These are phyloP conservation scores for Chlorella sp. DNA, from an alignment of 139 green algal species.

Conservation along the genomic window DNA sequence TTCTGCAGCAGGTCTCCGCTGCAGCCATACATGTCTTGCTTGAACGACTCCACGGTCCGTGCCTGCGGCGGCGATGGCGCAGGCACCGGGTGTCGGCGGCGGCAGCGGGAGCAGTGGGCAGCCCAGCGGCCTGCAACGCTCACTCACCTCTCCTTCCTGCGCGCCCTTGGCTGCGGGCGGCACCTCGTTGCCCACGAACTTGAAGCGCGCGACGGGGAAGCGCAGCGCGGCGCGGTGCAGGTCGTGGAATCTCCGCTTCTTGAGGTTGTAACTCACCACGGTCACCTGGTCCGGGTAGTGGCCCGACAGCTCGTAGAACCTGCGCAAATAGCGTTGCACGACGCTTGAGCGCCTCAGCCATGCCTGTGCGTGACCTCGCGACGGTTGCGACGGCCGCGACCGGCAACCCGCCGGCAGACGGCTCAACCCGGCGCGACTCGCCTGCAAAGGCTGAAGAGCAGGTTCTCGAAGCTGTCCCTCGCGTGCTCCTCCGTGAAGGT, in stretches of 20 bases:
- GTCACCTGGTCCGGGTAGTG: slow-evolving; percentile 72
- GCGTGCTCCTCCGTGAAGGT: slow-evolving; percentile 72
- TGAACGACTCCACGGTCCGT: slow-evolving; percentile 46
- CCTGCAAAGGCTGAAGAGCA: slow-evolving; percentile 86
- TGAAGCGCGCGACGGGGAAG: slow-evolving; percentile 58
- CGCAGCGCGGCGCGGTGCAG: slow-evolving; percentile 68
- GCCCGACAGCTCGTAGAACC: slow-evolving; percentile 51
- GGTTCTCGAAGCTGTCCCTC: slow-evolving; percentile 89
- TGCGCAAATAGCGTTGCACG: slow-evolving; percentile 3
- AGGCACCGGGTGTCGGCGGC: not conserved
- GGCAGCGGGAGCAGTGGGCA: not conserved
- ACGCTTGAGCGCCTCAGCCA: not conserved
- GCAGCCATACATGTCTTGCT: slow-evolving; percentile 70
- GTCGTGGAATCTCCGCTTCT: slow-evolving; percentile 65
- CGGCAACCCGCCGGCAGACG: not conserved
- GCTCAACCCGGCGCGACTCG: slow-evolving; percentile 47
- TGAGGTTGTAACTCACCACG: slow-evolving; percentile 88
- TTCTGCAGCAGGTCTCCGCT: slow-evolving; percentile 51
- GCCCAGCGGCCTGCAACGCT: not conserved
- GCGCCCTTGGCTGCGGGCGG: slow-evolving; percentile 33
- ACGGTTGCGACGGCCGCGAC: not conserved
- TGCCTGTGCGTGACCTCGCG: not conserved
- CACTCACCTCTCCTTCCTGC: slow-evolving; percentile 13
- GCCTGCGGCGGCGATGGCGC: slow-evolving; percentile 28
- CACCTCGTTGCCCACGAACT: slow-evolving; percentile 71